phyloP scores from a whole-genome alignment of 169 alveolate genomes.

The Eimeria falciformis region DNA sequence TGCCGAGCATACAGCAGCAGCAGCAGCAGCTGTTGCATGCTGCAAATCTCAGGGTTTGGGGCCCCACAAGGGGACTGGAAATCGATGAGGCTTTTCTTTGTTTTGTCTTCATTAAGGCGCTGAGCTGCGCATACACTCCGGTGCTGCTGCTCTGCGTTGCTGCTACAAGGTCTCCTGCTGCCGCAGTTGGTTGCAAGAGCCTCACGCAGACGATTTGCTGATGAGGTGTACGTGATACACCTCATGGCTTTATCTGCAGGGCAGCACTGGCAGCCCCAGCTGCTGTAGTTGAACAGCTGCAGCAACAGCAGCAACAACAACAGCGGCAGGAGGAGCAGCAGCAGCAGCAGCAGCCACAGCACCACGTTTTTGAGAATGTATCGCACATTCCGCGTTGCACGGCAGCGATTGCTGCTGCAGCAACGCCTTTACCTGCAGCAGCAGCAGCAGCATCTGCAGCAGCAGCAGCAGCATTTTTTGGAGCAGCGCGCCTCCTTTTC shows the following conservation, averaged over 20 bases:
- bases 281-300: background rate
- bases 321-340: background rate
- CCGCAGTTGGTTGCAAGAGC: background rate
- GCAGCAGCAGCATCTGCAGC: no score
- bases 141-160: background rate
- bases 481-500: background rate
- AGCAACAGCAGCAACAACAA: background rate
- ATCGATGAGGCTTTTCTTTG: no score
- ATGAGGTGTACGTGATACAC: no score
- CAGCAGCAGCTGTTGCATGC: slow-evolving; percentile 29
- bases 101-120: no score
- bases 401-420: slow-evolving; percentile 12
- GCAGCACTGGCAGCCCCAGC: no score
- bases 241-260: no score
- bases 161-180: background rate
- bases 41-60: no score
- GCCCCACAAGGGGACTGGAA: no score
- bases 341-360: background rate
- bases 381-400: background rate
- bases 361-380: no score
- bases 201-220: no score
- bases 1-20: background rate
- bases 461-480: background rate
- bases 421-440: no score
- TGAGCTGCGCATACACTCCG: background rate